Conservation (phyloP, 192 early-diverging fungal species). For the Backusella macrospora region DNA sequence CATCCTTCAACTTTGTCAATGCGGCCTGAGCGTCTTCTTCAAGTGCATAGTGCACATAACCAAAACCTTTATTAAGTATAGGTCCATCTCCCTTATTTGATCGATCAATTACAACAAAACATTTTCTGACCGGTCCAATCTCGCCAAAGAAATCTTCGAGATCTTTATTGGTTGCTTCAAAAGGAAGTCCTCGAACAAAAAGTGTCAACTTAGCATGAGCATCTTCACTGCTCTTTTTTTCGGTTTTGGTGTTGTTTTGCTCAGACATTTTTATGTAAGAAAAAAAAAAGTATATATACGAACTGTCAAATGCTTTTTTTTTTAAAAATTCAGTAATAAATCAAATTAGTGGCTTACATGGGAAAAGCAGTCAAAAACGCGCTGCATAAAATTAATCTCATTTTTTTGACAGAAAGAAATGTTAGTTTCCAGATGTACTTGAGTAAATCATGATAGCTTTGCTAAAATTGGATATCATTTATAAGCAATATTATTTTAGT, state of each 20-base stretch:
- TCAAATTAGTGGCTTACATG: constrained; percentile 1
- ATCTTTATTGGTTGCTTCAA: constrained; percentile 76
- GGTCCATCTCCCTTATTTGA: constrained; percentile 29
- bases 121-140: constrained; percentile 85
- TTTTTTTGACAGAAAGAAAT: too few relatives aligned
- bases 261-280: constrained; percentile 9
- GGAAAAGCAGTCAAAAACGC: neutral
- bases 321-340: constrained; percentile 4
- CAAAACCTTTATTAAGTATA: constrained; percentile 79
- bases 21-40: constrained; percentile 81
- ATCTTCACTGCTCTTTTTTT: constrained; percentile 5
- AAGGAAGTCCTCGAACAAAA: constrained; percentile 89
- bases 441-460: too few relatives aligned
- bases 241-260: neutral
- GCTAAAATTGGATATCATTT: too few relatives aligned
- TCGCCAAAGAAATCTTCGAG: constrained; percentile 90
- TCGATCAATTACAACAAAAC: constrained; percentile 83
- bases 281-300: neutral
- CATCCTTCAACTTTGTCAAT: constrained; percentile 71
- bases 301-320: neutral
- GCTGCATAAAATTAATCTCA: neutral
- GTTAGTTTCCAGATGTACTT: too few relatives aligned
- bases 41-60: constrained; percentile 88
- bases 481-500: too few relatives aligned
- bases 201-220: constrained; percentile 64